These are phyloP conservation scores for Stachybotrys chlorohalonatus DNA, from an alignment of 2,329 filamentous ascomycete species.

Conservation along the genomic window DNA sequence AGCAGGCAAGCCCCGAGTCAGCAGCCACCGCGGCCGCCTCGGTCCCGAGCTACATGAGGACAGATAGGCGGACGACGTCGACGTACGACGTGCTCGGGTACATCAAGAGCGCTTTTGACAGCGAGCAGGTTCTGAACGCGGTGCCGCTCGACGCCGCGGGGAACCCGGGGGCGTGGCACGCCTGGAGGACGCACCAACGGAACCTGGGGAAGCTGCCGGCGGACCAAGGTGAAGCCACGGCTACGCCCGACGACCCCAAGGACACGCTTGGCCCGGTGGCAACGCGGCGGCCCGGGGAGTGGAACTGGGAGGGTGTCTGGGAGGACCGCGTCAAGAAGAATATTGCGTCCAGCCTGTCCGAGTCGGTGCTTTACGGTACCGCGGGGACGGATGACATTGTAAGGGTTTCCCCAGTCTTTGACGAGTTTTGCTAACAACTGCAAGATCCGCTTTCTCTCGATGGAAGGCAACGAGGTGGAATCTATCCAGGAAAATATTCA, in stretches of 20 bases:
- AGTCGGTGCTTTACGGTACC: conserved; percentile 68
- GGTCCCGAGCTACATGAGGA: conserved; percentile 30
- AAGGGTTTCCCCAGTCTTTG: conserved; percentile 17
- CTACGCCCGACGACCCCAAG: conserved; percentile 4
- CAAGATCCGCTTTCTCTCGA: conserved; percentile 57
- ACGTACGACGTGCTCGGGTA: conserved; percentile 68
- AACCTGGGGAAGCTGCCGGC: conserved; percentile 17
- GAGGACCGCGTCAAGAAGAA: conserved; percentile 77
- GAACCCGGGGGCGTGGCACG: conserved; percentile 88
- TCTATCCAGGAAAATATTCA: conserved; percentile 49
- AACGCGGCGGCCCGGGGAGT: conserved; percentile 56
- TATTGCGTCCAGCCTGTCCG: conserved; percentile 67
- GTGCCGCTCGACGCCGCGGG: conserved; percentile 75
- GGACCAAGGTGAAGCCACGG: conserved; percentile 1
- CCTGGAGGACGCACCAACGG: conserved; percentile 67
- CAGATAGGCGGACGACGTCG: conserved; percentile 35
- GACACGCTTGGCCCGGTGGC: conserved; percentile 2
- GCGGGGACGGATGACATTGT: conserved; percentile 63
- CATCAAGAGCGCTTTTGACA: conserved; percentile 72
- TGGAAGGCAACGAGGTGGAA: conserved; percentile 51
- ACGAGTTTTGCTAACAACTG: conserved; percentile 5
- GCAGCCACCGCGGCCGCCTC: conserved; percentile 11
- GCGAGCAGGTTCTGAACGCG: conserved; percentile 66
- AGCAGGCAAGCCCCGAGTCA: conserved; percentile 10
- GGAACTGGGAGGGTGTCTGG: conserved; percentile 99